phyloP scores from a whole-genome alignment of 495 filamentous ascomycete genomes.

The Xylaria telfairii region DNA sequence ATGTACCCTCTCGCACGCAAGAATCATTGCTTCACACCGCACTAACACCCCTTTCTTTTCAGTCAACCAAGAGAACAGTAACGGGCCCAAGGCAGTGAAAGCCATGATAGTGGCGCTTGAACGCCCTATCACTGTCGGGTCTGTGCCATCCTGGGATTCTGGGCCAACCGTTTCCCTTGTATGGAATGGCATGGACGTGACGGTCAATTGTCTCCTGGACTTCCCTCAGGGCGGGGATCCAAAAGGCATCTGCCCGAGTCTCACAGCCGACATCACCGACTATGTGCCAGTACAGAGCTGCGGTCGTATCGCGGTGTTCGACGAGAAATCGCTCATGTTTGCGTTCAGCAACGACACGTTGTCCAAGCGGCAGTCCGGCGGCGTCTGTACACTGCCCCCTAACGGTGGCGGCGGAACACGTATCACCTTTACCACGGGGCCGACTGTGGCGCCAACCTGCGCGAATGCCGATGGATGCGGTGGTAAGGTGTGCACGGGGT shows the following conservation, averaged over 20 bases:
- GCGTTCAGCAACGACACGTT: not conserved
- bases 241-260: not conserved
- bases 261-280: not conserved
- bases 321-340: not conserved
- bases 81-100: not conserved
- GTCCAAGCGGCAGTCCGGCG: not conserved
- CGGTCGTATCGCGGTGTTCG: not conserved
- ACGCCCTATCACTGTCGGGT: not conserved
- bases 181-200: not conserved
- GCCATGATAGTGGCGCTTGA: not conserved
- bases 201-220: not conserved
- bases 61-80: not conserved
- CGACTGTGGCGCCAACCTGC: not conserved
- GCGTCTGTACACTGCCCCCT: not conserved
- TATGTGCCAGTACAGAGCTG: not conserved
- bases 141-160: not conserved
- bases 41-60: no score
- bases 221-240: not conserved
- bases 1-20: no score
- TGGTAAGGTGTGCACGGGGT: not conserved
- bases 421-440: not conserved
- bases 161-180: not conserved
- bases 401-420: not conserved
- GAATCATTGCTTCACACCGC: no score
- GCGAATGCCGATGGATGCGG: not conserved